Base-by-base conservation (phyloP, 129 eudicot genomes). In the Artemisia annua region DNA sequence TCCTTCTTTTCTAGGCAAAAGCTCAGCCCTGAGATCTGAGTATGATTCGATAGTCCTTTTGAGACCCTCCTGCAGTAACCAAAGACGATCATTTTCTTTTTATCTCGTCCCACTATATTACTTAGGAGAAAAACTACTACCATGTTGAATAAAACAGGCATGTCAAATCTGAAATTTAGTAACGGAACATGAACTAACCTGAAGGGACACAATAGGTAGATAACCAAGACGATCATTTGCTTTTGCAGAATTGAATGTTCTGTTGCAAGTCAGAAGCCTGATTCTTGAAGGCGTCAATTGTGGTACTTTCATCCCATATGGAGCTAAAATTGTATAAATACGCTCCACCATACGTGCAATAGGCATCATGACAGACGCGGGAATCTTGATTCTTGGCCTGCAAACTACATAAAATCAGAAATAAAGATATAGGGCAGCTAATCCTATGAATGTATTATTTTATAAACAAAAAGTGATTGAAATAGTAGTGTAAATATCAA, bases 381-480 rank as follows among this genome's bases (percentile, higher is more conserved):
- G 97, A 78, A 95, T 82, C 81, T 85, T 95, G 65, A 88, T 86
- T 70, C 77, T 80, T 77, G 99, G 99, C 96, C 99, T 95, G 97
- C 87, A 88, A 78, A 83, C 91, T 82, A 85, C 80, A 82, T 2
- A 75, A 79, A 79, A 86, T 88, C 85, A 87, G 97, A 84, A 80
- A 82, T 74, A 79, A 84, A 71, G 63, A 81, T 50, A 76, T 63
- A 26, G 83, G 65, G 82, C 77, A 58, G 46, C 63, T 66, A 62
- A 63, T 52, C 62, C 73, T 26, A 69, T 5, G 17, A 51, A 35
- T 10, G 16, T 46, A 26, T 28, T 28, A 39, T 26, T 28, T 26
- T 9, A 61, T 61, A 11, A 28, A 61, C n/a, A n/a, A n/a, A n/a
- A n/a, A n/a, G n/a, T n/a, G n/a, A n/a, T n/a, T n/a, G n/a, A n/a